These are phyloP conservation scores for Aureobasidium lini DNA, from an alignment of 2,329 filamentous ascomycete genomes.

Conservation along the genomic window DNA sequence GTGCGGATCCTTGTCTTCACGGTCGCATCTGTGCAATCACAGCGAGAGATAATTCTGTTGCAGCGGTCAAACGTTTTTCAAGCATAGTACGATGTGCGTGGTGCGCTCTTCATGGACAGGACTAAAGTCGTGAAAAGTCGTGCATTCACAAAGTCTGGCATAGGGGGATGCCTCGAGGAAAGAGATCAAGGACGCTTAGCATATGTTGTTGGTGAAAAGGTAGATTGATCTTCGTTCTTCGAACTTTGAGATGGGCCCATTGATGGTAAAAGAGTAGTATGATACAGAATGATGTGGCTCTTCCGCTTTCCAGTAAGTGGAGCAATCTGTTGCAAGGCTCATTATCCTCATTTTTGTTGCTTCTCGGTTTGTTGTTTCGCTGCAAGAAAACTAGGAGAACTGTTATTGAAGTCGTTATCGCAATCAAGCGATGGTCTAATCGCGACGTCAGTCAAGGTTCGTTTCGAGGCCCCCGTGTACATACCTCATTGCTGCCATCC, in stretches of 20 bases:
- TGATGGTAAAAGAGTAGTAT: not conserved
- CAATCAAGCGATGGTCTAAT: not conserved
- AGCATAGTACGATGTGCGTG: too few relatives aligned
- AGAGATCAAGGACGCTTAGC: too few relatives aligned
- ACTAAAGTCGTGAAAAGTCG: too few relatives aligned
- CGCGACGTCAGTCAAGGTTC: not conserved
- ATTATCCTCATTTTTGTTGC: not conserved
- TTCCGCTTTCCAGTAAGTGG: not conserved
- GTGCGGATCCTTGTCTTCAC: too few relatives aligned
- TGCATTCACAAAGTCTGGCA: too few relatives aligned
- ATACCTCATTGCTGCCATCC: not conserved
- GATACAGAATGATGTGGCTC: not conserved
- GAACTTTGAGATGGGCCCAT: not conserved
- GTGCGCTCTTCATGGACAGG: too few relatives aligned
- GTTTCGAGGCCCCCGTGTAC: not conserved
- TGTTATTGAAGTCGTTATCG: not conserved
- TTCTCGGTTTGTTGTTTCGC: not conserved
- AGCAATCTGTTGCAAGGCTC: not conserved
- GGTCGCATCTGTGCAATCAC: too few relatives aligned
- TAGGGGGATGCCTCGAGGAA: too few relatives aligned
- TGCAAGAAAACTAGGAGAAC: not conserved
- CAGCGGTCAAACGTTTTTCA: too few relatives aligned
- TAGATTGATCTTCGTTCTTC: not conserved
- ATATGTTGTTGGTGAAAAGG: not conserved
- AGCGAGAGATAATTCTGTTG: too few relatives aligned